Evolutionary conservation across 495 filamentous ascomycete species (phyloP).

Genomic region (Penicillium crystallinum): DNA sequence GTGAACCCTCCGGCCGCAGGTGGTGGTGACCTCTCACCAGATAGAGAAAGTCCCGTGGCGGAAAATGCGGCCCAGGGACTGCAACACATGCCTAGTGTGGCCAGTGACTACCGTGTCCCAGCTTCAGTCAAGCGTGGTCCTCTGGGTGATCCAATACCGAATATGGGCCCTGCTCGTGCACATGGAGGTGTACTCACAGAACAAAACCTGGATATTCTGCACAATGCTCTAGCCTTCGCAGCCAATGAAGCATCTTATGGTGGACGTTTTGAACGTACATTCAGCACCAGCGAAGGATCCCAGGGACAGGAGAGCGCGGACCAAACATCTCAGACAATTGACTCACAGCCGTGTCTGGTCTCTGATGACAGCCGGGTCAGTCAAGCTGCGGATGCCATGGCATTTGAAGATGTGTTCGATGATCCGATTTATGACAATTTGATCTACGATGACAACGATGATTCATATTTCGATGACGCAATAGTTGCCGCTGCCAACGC

Average conservation of each 20-base stretch:
- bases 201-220: constrained; percentile 65
- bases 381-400: constrained; percentile 32
- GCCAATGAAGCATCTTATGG: constrained; percentile 67
- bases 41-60: constrained; percentile 13
- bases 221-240: constrained; percentile 74
- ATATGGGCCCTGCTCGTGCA: constrained; percentile 26
- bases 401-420: constrained; percentile 47
- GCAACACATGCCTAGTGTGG: constrained; percentile 38
- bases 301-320: constrained; percentile 33
- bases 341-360: constrained; percentile 45
- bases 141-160: constrained; percentile 24
- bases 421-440: constrained; percentile 52
- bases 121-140: constrained; percentile 24
- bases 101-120: constrained; percentile 30
- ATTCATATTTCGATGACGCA: constrained; percentile 69
- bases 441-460: constrained; percentile 53
- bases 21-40: constrained; percentile 5
- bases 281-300: constrained; percentile 40
- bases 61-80: constrained; percentile 22
- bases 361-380: constrained; percentile 45
- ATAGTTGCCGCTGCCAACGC: constrained; percentile 96
- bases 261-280: constrained; percentile 57
- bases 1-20: background rate
- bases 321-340: constrained; percentile 28
- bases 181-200: constrained; percentile 45